A percentile compares a stretch with the other conserved stretches of the same genome.
These are phyloP conservation scores for Aspergillus saccharolyticus DNA, from an alignment of 495 filamentous ascomycete genomes.

Conservation along the genomic window DNA sequence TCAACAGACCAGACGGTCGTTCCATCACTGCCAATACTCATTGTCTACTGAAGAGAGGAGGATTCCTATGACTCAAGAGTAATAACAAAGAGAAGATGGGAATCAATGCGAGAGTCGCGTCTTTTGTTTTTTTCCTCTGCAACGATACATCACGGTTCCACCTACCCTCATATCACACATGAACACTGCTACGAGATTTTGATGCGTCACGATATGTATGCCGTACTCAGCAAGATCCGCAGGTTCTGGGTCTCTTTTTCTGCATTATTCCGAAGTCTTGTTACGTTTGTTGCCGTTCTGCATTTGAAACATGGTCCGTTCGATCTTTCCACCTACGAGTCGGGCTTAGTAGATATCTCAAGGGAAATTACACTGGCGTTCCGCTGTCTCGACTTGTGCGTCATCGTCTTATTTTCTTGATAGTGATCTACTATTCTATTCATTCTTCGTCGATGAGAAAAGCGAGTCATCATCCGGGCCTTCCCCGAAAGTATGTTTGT, in stretches of 20 bases:
- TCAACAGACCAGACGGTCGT: background rate
- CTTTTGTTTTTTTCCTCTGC: conserved; percentile 2
- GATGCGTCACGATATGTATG: conserved; percentile 17
- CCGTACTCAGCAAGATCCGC: conserved; percentile 8
- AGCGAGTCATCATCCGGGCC: background rate
- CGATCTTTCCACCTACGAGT: background rate
- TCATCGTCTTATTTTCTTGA: background rate
- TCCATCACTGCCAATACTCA: background rate
- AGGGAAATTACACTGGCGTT: conserved; percentile 3
- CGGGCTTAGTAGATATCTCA: conserved; percentile 8
- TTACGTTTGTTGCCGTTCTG: background rate
- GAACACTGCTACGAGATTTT: conserved; percentile 9
- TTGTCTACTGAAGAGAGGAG: background rate
- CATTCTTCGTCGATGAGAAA: background rate
- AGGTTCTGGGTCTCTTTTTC: conserved; percentile 3
- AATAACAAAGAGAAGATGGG: background rate
- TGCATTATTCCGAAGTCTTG: background rate
- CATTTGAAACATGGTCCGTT: conserved; percentile 8
- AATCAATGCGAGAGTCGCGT: background rate
- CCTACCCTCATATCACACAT: background rate
- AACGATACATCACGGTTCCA: conserved; percentile 1
- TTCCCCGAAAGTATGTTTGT: background rate
- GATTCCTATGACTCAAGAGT: background rate
- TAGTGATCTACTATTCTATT: no score
- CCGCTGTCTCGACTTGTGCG: background rate